Evolutionary conservation across 352 stramenopile species (phyloP), one percentile per base, ranked within the genome.

Genomic region (Phytophthora syringae): DNA sequence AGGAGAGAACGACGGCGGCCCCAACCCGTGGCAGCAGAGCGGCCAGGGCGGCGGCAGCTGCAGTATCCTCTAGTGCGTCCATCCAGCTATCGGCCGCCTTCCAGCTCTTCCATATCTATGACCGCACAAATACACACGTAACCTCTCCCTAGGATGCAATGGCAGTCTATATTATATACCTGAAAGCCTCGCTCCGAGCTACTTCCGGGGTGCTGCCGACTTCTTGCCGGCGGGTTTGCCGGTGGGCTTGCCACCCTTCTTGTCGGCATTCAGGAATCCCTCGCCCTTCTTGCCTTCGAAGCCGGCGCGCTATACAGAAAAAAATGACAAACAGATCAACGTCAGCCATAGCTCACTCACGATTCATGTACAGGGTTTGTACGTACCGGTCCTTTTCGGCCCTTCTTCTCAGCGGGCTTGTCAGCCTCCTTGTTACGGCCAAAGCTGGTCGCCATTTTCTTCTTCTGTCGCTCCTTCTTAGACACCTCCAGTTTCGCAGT

Each of bases 271-370:
- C 54, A 93, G 60, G 55, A 93, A 93, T 20, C 43, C 61, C 13
- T 91, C 80, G 16, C 85, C 82, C 67, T 93, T 92, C 77, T 91
- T 93, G 59, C 85, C 85, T 72, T 93, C 85, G 53, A 93, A 92
- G 56, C 85, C 85, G 6, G 85, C 85, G 44, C 85, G 85, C 74
- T 89, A 44, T 9, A 53, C 48, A 60, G 27, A 32, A 32, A n/a
- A n/a, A n/a, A n/a, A n/a, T n/a, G 27, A 32, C 5, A 32, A 32
- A 63, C 24, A 57, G 3, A 43, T 11, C 39, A 34, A 52, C 18
- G 58, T 72, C 58, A 72, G 44, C 28, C n/a, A 63, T 37, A 30
- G 11, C 2, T 20, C 27, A 47, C 24, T 21, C 25, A 54, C 12
- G 27, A 52, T 7, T 21, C 36, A 43, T 10, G 16, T 6, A 7